Evolutionary conservation across 108 stramenopile species (phyloP).

Genomic region (Tribonema minus): DNA sequence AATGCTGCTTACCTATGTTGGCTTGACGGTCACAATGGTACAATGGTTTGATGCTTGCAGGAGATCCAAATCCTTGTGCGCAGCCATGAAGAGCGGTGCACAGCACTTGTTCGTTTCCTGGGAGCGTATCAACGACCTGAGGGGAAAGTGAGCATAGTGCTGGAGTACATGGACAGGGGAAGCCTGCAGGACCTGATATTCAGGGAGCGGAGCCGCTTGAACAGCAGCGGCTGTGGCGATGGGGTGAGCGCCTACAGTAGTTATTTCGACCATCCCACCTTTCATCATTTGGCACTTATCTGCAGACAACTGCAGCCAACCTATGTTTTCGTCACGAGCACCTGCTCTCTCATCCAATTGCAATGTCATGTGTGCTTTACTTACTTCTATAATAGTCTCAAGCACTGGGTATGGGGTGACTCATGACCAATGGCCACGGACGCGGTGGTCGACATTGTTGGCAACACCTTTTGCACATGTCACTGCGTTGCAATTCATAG

Average conservation of each 20-base stretch:
- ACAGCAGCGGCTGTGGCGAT: not conserved
- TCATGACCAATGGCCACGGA: too few relatives aligned
- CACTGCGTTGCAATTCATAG: too few relatives aligned
- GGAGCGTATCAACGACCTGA: constrained; percentile 22
- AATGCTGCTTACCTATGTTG: too few relatives aligned
- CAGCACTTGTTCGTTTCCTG: constrained; percentile 1
- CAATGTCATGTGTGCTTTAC: not conserved
- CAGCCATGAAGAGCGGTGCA: not conserved
- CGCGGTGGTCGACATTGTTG: too few relatives aligned
- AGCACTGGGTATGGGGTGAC: too few relatives aligned
- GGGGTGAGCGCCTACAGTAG: not conserved
- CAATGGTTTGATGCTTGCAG: too few relatives aligned
- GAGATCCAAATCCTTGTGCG: not conserved
- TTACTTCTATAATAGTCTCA: not conserved
- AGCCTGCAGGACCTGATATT: constrained; percentile 17
- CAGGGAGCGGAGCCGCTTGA: not conserved
- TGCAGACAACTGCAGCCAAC: too few relatives aligned
- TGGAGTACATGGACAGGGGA: constrained; percentile 38
- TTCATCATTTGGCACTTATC: too few relatives aligned
- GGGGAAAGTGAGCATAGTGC: constrained; percentile 23
- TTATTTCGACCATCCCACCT: not conserved
- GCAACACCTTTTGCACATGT: too few relatives aligned
- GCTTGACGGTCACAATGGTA: too few relatives aligned
- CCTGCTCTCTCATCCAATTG: too few relatives aligned
- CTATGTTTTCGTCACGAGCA: too few relatives aligned